Evolutionary conservation across 768 basidiomycete species (phyloP).

Genomic region (Crassisporium funariophilum): DNA sequence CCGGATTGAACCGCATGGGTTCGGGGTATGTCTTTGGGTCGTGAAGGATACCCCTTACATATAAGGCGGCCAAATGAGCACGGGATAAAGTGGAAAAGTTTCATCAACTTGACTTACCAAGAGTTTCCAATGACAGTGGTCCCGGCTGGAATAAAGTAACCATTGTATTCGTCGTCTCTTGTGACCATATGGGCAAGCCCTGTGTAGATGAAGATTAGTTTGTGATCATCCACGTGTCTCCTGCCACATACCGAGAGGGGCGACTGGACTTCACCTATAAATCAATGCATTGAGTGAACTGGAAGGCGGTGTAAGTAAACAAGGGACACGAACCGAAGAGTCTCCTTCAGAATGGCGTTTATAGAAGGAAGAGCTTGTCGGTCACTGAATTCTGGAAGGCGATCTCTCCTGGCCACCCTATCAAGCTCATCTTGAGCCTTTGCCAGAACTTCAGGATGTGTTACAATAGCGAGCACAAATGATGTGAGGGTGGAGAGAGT

Average conservation of each 20-base stretch:
- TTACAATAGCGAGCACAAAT: conserved; percentile 26
- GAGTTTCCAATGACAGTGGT: conserved; percentile 31
- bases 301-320: not conserved
- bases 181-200: conserved; percentile 26
- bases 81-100: not conserved
- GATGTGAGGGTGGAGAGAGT: conserved; percentile 24
- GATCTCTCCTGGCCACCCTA: conserved; percentile 20
- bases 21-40: conserved; percentile 48
- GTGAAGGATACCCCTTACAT: conserved; percentile 55
- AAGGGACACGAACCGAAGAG: conserved; percentile 8
- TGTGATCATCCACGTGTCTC: not conserved
- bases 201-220: conserved; percentile 2
- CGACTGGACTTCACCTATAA: conserved; percentile 13
- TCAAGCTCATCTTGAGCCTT: conserved; percentile 30
- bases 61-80: not conserved
- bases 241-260: conserved; percentile 15
- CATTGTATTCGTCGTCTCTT: conserved; percentile 30
- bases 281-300: not conserved
- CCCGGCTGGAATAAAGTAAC: conserved; percentile 32
- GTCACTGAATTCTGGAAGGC: conserved; percentile 28
- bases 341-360: conserved; percentile 19
- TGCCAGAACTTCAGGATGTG: conserved; percentile 24
- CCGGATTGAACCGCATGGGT: conserved; percentile 51
- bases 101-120: conserved; percentile 29
- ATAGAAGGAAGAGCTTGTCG: conserved; percentile 24